Base-by-base conservation (phyloP, 208 protist genomes). In the Blastocrithidia nonstop region DNA sequence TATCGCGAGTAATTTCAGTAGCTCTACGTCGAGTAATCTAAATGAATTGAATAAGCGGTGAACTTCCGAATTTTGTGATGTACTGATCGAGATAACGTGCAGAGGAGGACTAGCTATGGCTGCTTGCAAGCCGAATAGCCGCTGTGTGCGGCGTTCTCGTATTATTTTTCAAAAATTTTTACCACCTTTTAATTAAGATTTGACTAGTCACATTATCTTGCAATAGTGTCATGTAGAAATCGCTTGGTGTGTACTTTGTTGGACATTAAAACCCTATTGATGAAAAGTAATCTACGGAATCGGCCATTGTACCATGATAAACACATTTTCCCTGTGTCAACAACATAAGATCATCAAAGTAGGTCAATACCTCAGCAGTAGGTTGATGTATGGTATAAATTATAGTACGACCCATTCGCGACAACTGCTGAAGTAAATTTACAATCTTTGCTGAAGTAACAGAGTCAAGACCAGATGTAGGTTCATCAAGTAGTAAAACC, bases 301-400 rank as follows among this genome's bases (percentile, higher is more conserved):
- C 60, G 20, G 29, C 28, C 63, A 71, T 78, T 20, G 67, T 62
- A 20, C 91, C 91, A 60, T 82, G 70, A 64, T 93, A 97, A 19
- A 68, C 71, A 39, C 73, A 63, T 13, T 55, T 54, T 21, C 93
- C 93, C 27, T 66, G 44, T 17, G 54, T 63, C 45, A 97, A 57
- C 28, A 96, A 63, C 61, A 96, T 74, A 17, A 97, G 38, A 25
- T 93, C 64, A 40, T 97, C 89, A 67, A 97, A 96, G 44, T 76
- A 59, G 11, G 28, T 53, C 38, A 95, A 84, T 40, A 94, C 68
- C 39, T 91, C 78, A 6, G 73, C 67, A 3, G 71, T 78, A n/a
- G 94, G 94, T 67, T 96, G 92, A 49, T 97, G 94, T 56, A 97
- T 95, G 19, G 86, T 96, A 56, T 73, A 81, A 20, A 96, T 71